These are phyloP conservation scores for Antrodiella citrinella DNA, from an alignment of 768 basidiomycete genomes.

Conservation along the genomic window DNA sequence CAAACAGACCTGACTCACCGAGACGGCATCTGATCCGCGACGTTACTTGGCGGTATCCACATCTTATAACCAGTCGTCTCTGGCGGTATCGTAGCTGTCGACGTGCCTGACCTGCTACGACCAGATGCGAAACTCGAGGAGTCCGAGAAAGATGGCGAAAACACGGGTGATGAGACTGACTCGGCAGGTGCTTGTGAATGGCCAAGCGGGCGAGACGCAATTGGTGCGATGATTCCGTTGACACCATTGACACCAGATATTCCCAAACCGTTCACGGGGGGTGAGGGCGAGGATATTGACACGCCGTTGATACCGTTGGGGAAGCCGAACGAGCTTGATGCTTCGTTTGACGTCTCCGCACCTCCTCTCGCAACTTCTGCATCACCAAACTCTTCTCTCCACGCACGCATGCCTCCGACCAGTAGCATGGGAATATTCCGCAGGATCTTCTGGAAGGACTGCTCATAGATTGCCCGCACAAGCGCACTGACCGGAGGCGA, in stretches of 20 bases:
- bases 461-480: constrained; percentile 62
- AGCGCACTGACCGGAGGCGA: constrained; percentile 51
- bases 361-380: constrained; percentile 23
- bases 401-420: constrained; percentile 77
- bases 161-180: constrained; percentile 5
- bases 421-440: constrained; percentile 76
- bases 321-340: neutral
- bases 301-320: neutral
- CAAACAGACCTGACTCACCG: neutral
- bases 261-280: neutral
- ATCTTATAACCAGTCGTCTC: constrained; percentile 8
- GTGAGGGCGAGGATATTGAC: neutral
- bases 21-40: neutral
- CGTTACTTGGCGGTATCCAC: constrained; percentile 8
- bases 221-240: constrained; percentile 1
- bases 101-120: constrained; percentile 2
- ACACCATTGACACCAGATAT: neutral
- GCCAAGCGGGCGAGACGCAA: constrained; percentile 4
- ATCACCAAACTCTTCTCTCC: constrained; percentile 55
- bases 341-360: constrained; percentile 4
- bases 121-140: constrained; percentile 3
- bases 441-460: constrained; percentile 62
- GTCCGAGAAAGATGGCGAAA: constrained; percentile 3
- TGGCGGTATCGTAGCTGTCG: neutral
- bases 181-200: constrained; percentile 9